These are phyloP conservation scores for Madurella fahalii DNA, from an alignment of 2,329 filamentous ascomycete species.

Conservation along the genomic window DNA sequence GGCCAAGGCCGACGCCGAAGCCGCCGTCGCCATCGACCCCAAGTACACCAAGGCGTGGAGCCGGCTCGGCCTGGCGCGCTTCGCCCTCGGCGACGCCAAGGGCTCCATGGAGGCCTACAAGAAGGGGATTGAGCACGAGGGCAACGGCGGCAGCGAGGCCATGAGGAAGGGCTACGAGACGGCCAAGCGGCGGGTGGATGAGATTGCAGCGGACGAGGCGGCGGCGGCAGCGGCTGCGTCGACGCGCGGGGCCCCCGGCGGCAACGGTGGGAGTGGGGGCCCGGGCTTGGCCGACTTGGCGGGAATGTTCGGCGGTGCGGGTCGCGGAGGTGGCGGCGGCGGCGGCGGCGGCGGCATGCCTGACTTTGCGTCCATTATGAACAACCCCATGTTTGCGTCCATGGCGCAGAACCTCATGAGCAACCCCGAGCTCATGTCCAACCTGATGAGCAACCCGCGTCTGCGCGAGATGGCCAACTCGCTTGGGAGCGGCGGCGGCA, in stretches of 20 bases:
- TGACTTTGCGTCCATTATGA: conserved; percentile 83
- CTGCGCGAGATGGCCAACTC: conserved; percentile 81
- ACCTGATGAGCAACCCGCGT: conserved; percentile 90
- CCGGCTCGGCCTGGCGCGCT: conserved; percentile 83
- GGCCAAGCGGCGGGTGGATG: conserved; percentile 79
- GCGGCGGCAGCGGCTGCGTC: conserved; percentile 19
- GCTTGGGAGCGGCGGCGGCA: conserved; percentile 73
- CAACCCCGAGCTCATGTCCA: conserved; percentile 88
- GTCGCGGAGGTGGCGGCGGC: conserved; percentile 47
- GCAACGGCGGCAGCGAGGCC: conserved; percentile 87
- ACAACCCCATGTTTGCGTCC: conserved; percentile 94
- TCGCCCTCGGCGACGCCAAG: conserved; percentile 84
- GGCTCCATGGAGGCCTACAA: conserved; percentile 93
- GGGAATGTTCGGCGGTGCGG: conserved; percentile 62
- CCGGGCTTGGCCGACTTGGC: conserved; percentile 69
- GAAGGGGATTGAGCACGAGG: conserved; percentile 89
- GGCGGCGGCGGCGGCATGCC: conserved; percentile 77
- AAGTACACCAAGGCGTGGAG: conserved; percentile 98
- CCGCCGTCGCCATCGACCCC: conserved; percentile 82
- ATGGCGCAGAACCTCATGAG: conserved; percentile 98
- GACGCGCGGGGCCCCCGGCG: conserved; percentile 30
- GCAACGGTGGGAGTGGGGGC: conserved; percentile 47
- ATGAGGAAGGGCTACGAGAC: conserved; percentile 98
- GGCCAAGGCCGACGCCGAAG: conserved; percentile 82
- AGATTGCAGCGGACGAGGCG: conserved; percentile 59